Evolutionary conservation across 2,329 filamentous ascomycete species (phyloP), one percentile per base, ranked within the genome.

Genomic region (Aspergillus brunneoviolaceus): DNA sequence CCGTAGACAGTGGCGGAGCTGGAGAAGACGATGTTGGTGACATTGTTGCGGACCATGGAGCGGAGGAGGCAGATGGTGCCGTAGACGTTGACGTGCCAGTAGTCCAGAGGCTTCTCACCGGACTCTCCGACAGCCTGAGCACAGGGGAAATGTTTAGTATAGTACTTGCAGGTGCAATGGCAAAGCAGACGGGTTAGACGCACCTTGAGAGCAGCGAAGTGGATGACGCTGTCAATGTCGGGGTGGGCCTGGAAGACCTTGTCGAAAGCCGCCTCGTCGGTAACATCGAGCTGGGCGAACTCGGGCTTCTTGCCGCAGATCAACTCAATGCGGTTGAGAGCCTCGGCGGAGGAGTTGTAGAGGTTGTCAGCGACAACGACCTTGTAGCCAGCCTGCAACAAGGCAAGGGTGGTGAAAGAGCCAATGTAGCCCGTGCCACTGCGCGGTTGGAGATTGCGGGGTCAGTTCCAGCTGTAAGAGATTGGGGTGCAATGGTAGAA

Each of bases 381-480:
- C 77, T 98, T 89, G 85, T 98, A 98, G 77, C 88, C 93, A 73
- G 95, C 90, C 75, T 97, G 85, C 68, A 99, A 91, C 27, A 99
- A 90, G 57, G 92, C 89, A 55, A 99, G 88, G 59, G 91, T 84
- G 63, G 95, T 99, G 84, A 98, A 98, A 54, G 94, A 98, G 76
- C 95, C 95, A 79, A 99, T 99, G 84, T 99, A 99, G 82, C 95
- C 95, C 67, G 93, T 96, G 74, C 95, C 95, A 85, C 95, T 97
- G 76, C 61, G 16, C 21, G 27, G 51, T 10, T 16, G 25, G 47
- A 19, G 27, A 55, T 57, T 69, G 62, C 56, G 60, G 62, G 69
- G 68, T 61, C 51, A 61, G 66, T 64, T 57, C 29, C 39, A 45
- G 21, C 39, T n/a, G 42, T 21, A 42, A 45, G 33, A 23, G n/a